Conservation (phyloP, 306 rosid genomes). For the Vigna nakashimae region DNA sequence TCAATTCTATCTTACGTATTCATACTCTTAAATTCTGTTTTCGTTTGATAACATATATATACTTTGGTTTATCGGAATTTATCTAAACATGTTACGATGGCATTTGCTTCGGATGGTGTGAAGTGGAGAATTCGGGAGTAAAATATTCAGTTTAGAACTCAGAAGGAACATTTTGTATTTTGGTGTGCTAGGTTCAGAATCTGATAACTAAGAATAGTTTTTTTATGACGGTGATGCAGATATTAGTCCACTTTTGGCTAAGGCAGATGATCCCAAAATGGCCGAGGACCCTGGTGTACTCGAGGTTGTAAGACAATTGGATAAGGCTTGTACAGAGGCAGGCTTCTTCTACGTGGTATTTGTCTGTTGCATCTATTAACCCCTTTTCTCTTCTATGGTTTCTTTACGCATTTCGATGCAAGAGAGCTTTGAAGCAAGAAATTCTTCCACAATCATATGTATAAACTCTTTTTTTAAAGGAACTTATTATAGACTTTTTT, state of each 20-base stretch:
- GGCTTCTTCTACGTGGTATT: constrained; percentile 95
- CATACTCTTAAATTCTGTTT: not conserved
- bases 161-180: not conserved
- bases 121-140: not conserved
- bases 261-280: constrained; percentile 75
- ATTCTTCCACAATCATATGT: too few species aligned
- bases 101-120: not conserved
- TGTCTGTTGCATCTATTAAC: constrained; percentile 37
- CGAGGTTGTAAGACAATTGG: constrained; percentile 75
- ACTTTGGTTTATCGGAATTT: not conserved
- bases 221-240: constrained; percentile 52
- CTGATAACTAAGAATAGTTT: not conserved
- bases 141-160: not conserved
- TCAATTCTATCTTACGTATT: not conserved
- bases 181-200: constrained; percentile 13
- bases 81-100: not conserved
- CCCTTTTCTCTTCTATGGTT: not conserved
- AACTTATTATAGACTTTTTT: too few species aligned
- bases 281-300: constrained; percentile 64
- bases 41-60: not conserved
- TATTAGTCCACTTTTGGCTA: constrained; percentile 70
- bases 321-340: constrained; percentile 84
- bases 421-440: not conserved
- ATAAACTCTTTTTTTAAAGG: too few species aligned
- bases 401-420: constrained; percentile 6